Conservation (phyloP, 257 asterid species). For the Solanum infundibuliforme region DNA sequence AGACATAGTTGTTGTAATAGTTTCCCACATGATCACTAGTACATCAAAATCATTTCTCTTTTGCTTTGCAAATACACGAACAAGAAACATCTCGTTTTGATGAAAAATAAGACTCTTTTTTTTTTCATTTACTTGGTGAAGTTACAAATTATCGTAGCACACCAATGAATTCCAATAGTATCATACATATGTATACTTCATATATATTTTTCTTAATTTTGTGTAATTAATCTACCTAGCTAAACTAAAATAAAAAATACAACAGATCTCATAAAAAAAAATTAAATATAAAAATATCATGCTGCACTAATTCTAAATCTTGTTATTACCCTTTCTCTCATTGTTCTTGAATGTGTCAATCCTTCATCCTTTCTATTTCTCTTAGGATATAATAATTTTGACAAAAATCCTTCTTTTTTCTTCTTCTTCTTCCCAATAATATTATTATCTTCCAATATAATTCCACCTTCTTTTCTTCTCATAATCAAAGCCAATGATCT, state of each 20-base stretch:
- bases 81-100: neutral
- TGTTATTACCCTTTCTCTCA: slow-evolving; percentile 27
- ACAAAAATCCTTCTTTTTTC: slow-evolving; percentile 58
- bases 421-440: slow-evolving; percentile 31
- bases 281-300: neutral
- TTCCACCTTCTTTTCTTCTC: slow-evolving; percentile 14
- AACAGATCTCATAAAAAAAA: neutral
- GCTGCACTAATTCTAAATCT: neutral
- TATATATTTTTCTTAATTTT: neutral
- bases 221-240: neutral
- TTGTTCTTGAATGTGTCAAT: slow-evolving; percentile 34
- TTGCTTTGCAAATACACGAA: neutral
- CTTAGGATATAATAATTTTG: slow-evolving; percentile 29
- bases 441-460: slow-evolving; percentile 4
- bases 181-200: neutral
- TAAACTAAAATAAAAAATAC: neutral
- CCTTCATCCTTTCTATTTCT: slow-evolving; percentile 10
- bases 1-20: neutral
- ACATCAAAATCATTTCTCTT: neutral
- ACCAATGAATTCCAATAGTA: neutral
- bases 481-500: slow-evolving; percentile 39
- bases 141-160: neutral
- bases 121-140: neutral
- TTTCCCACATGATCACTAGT: neutral
- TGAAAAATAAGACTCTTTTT: neutral